phyloP scores from a whole-genome alignment of 2,329 filamentous ascomycete genomes.

The Talaromyces islandicus region DNA sequence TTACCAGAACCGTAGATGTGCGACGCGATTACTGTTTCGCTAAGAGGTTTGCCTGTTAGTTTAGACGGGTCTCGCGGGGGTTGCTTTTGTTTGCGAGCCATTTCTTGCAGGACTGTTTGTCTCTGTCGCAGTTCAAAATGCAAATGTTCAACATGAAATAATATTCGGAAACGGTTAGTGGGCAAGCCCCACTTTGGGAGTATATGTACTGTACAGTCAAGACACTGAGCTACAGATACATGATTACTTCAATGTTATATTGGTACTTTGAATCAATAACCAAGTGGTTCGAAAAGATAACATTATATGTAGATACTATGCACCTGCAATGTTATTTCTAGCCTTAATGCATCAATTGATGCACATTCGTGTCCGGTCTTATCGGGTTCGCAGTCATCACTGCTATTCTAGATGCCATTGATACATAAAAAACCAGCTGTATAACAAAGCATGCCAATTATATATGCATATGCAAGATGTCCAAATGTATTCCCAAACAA shows the following conservation, averaged over 20 bases:
- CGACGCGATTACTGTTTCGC: conserved; percentile 23
- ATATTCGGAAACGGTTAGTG: not conserved
- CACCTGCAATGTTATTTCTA: too few relatives aligned
- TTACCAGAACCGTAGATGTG: conserved; percentile 8
- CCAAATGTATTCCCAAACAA: not conserved
- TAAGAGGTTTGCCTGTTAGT: conserved; percentile 22
- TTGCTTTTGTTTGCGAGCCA: not conserved
- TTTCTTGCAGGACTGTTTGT: not conserved
- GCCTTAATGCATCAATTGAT: too few relatives aligned
- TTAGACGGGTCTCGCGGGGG: conserved; percentile 15
- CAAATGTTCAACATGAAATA: not conserved
- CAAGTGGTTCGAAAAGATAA: too few relatives aligned
- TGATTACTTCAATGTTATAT: too few relatives aligned
- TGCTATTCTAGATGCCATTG: not conserved
- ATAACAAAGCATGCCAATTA: not conserved
- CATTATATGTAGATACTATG: too few relatives aligned
- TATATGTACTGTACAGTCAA: too few relatives aligned
- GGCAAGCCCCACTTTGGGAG: not conserved
- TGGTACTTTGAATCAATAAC: too few relatives aligned
- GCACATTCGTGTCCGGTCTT: too few relatives aligned
- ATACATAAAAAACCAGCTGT: not conserved
- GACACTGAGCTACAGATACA: too few relatives aligned
- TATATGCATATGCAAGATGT: not conserved
- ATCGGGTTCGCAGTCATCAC: too few relatives aligned
- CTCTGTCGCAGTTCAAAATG: not conserved